Base-by-base conservation (phyloP, 805 yeast genomes). In the Barnettozyma sucrosica region DNA sequence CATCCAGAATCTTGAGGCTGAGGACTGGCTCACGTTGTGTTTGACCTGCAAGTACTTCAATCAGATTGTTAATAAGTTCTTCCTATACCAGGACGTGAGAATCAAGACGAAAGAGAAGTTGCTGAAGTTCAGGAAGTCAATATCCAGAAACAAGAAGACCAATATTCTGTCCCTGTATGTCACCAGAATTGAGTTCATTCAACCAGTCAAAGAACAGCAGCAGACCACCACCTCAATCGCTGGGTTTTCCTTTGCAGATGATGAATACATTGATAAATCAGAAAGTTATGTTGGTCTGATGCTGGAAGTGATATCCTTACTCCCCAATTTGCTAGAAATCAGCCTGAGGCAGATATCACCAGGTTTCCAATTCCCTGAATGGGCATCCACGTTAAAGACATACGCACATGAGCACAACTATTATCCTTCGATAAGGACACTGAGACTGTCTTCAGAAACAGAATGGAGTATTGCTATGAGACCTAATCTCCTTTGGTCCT, bases 381-480 rank as follows among this genome's bases (percentile, higher is more conserved):
- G 63, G 59, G 39, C 58, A 36, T 65, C 57, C 30, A 55, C 61
- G 0, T 43, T 55, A 36, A 59, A 57, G 30, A 54, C 59, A 7
- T 57, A 53, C 39, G 62, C 63, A 1, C 55, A 52, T 46, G 59
- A 57, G 48, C 59, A 56, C 43, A 53, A 54, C 45, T 53, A 53
- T 38, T 57, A 55, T 37, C 59, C 61, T 44, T 48, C 59, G 3
- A 53, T 75, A 6, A 50, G 64, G 2, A 64, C 53, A n/a, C 55
- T 76, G n/a, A 57, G 58, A 4, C 54, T 76, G 2, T 63, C 69
- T 4, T 68, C 78, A 0, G 76, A 75, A 50, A 48, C 68, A 0
- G 79, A 79, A 2, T 74, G 80, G 80, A 71, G 73, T 30, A 73
- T 80, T 14, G 79, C 82, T 4, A 61, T 79, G 52, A 67, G 75